These are phyloP conservation scores for Lactifluus pinguis DNA, from an alignment of 768 basidiomycete species.

Conservation along the genomic window DNA sequence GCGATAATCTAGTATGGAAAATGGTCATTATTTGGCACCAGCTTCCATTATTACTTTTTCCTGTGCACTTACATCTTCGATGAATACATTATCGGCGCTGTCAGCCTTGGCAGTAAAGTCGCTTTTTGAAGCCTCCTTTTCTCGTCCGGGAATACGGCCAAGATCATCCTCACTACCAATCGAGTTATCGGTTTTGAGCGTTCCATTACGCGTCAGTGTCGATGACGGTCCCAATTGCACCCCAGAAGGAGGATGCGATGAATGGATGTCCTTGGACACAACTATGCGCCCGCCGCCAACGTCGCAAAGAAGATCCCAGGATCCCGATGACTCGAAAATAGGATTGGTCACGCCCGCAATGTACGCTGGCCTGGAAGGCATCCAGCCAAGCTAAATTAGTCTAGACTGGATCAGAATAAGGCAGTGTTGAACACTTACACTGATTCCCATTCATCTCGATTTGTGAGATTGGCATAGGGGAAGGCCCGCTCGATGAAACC, in stretches of 20 bases:
- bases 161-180: constrained; percentile 61
- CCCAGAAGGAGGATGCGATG: constrained; percentile 34
- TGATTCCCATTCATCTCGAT: constrained; percentile 82
- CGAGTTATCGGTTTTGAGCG: constrained; percentile 56
- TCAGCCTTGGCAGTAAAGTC: constrained; percentile 52
- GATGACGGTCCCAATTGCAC: constrained; percentile 26
- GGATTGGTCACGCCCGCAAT: constrained; percentile 98
- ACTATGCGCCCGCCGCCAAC: constrained; percentile 80
- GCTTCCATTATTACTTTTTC: neutral
- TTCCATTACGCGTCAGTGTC: constrained; percentile 46
- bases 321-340: constrained; percentile 78
- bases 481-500: constrained; percentile 90
- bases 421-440: constrained; percentile 46
- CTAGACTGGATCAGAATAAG: neutral
- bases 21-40: neutral
- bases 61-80: constrained; percentile 73
- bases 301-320: constrained; percentile 93
- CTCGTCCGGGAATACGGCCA: constrained; percentile 46
- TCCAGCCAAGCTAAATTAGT: neutral
- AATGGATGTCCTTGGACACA: constrained; percentile 77
- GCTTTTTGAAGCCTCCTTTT: constrained; percentile 34
- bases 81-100: constrained; percentile 72
- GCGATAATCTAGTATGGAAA: constrained; percentile 53
- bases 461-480: constrained; percentile 87
- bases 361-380: constrained; percentile 63